Percentiles rank a stretch among this genome's conserved stretches.
Conservation (phyloP, 2,329 filamentous ascomycete genomes). For the Beauveria medogensis region DNA sequence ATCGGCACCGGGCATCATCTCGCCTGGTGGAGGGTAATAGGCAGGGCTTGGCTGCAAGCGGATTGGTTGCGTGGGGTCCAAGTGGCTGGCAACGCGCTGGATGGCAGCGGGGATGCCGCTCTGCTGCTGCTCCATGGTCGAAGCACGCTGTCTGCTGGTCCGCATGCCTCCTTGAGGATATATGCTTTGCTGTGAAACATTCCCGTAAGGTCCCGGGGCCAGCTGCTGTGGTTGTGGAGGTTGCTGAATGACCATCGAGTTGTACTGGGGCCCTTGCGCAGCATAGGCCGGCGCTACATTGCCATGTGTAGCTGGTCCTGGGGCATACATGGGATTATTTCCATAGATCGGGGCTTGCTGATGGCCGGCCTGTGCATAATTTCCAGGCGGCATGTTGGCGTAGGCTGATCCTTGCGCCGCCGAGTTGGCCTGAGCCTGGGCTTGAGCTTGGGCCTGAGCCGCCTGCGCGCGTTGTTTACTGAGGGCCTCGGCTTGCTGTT, state of each 20-base stretch:
- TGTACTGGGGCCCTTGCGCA: constrained; percentile 61
- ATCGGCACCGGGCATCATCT: constrained; percentile 63
- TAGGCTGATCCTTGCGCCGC: constrained; percentile 59
- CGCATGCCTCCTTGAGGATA: constrained; percentile 61
- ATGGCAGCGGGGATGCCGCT: constrained; percentile 88
- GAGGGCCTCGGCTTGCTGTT: constrained; percentile 87
- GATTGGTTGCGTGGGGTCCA: constrained; percentile 91
- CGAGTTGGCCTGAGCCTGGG: constrained; percentile 61
- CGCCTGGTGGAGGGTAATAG: constrained; percentile 89
- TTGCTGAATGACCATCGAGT: constrained; percentile 64
- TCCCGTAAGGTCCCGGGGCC: constrained; percentile 54
- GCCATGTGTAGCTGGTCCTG: constrained; percentile 34
- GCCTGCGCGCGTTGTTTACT: constrained; percentile 82
- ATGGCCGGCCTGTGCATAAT: constrained; percentile 38
- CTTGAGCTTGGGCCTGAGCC: constrained; percentile 51
- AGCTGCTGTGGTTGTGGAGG: constrained; percentile 50
- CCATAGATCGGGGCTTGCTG: constrained; percentile 63
- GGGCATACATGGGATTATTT: constrained; percentile 73
- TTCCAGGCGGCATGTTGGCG: constrained; percentile 35
- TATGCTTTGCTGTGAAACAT: constrained; percentile 42
- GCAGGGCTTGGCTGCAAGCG: constrained; percentile 90
- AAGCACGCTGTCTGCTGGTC: constrained; percentile 77
- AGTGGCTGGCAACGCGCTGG: constrained; percentile 88
- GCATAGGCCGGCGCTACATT: constrained; percentile 67
- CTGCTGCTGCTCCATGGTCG: constrained; percentile 92